A percentile compares a stretch with the other conserved stretches of the same genome.
phyloP scores from a whole-genome alignment of 352 stramenopile genomes.

The Phytopythium montanum region DNA sequence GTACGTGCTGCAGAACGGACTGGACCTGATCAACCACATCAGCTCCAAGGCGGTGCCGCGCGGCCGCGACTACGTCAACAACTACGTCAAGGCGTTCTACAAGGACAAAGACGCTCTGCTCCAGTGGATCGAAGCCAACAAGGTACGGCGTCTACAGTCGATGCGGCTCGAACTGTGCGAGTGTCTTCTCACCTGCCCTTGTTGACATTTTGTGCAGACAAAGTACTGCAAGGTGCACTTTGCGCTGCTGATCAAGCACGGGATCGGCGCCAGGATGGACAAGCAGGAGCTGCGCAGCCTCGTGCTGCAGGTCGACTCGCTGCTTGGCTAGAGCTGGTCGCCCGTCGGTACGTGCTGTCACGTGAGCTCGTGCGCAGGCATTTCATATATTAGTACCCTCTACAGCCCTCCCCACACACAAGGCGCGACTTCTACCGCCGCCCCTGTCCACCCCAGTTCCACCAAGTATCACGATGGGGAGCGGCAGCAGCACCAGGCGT shows the following conservation, averaged over 20 bases:
- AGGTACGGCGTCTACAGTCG: conserved; percentile 25
- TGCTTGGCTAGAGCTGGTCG: conserved; percentile 19
- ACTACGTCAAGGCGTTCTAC: conserved; percentile 91
- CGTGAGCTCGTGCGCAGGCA: neutral
- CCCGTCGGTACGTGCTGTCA: neutral
- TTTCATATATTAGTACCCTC: conserved; percentile 10
- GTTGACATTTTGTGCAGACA: conserved; percentile 17
- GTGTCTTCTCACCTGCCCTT: neutral
- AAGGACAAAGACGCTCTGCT: conserved; percentile 79
- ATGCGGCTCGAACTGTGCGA: neutral
- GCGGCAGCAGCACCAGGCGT: neutral
- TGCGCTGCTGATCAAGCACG: conserved; percentile 64
- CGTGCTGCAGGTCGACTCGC: conserved; percentile 57
- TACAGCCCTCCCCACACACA: neutral
- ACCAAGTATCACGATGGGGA: neutral
- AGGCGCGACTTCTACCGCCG: conserved; percentile 31
- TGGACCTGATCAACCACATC: conserved; percentile 82
- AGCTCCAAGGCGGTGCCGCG: conserved; percentile 39
- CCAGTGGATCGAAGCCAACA: conserved; percentile 76
- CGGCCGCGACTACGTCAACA: conserved; percentile 65
- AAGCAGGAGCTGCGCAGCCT: conserved; percentile 54
- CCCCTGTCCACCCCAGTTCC: conserved; percentile 1
- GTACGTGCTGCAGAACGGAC: conserved; percentile 80
- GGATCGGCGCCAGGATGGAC: conserved; percentile 48
- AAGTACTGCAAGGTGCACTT: conserved; percentile 58